Base-by-base conservation (phyloP, 441 rosid species). In the Erodium trifolium region DNA sequence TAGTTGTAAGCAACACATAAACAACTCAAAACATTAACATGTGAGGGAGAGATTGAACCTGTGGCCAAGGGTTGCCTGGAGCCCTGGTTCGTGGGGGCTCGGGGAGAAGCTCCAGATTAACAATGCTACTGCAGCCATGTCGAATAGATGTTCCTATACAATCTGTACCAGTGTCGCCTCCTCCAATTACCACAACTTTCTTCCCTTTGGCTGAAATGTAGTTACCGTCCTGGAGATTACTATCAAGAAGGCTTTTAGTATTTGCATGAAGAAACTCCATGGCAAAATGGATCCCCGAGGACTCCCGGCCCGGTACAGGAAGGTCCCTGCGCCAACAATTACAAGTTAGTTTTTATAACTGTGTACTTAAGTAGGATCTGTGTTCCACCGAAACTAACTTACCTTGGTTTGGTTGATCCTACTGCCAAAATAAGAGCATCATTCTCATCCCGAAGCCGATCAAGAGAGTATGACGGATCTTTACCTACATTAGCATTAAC, bases 91-190 rank as follows among this genome's bases (percentile, higher is more conserved):
- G 71, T 13, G 99, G 98, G 19, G 99, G 98, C 81, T 85, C 84
- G 45, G 99, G 92, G 68, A 93, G 93, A 76, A 96, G 98, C 86
- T 96, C 99, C 5, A 96, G 82, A 80, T 96, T 96, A 41, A 90
- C 85, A 1, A 96, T n/a, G 72, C 75, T 82, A 70, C 65, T 83
- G 73, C 98, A 96, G 51, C 98, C 98, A 78, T 96, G 99, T 14
- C 99, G 92, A 73, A 96, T 87, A 5, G 99, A 96, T 70, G 99
- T 96, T 68, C 98, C 99, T 2, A 96, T 87, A 76, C 99, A 96
- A 81, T 96, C 99, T 16, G 98, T 96, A n/a, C 99, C 99, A 0
- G 99, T 96, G 81, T 96, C 99, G 53, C 99, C 99, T 71, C 99
- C 99, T 65, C 99, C 99, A 71, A 96, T 96, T 72, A 96, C 99